Conservation (phyloP, 768 basidiomycete genomes). For the Sporobolomyces pararoseus region DNA sequence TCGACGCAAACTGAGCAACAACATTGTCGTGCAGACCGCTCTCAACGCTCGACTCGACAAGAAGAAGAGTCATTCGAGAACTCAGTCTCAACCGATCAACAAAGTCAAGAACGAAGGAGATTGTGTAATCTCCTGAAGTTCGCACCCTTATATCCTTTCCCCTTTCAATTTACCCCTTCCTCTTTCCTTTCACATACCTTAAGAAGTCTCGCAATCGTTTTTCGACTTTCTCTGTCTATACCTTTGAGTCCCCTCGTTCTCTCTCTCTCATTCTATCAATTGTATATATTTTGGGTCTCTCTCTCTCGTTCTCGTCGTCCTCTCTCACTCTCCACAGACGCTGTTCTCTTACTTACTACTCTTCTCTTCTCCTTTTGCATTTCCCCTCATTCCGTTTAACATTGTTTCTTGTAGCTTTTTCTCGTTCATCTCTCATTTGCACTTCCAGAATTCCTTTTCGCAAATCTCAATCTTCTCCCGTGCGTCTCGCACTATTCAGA, state of each 20-base stretch:
- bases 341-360: neutral
- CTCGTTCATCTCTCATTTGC: too few relatives aligned
- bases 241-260: neutral
- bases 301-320: neutral
- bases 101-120: constrained; percentile 14
- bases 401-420: neutral
- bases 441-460: too few relatives aligned
- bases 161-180: neutral
- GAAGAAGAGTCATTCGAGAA: constrained; percentile 19
- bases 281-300: neutral
- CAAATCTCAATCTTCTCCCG: too few relatives aligned
- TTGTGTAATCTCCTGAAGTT: neutral
- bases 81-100: constrained; percentile 20
- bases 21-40: constrained; percentile 2
- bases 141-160: neutral
- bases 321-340: neutral
- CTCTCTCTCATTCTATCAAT: constrained; percentile 5
- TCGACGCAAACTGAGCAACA: constrained; percentile 10
- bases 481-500: too few relatives aligned
- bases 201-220: neutral
- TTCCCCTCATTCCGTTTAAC: neutral
- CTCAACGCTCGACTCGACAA: constrained; percentile 9
- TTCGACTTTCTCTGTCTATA: constrained; percentile 11
- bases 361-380: neutral
- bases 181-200: too few relatives aligned